phyloP scores from a whole-genome alignment of 2,329 filamentous ascomycete species.

The Triangularia verruculosa region DNA sequence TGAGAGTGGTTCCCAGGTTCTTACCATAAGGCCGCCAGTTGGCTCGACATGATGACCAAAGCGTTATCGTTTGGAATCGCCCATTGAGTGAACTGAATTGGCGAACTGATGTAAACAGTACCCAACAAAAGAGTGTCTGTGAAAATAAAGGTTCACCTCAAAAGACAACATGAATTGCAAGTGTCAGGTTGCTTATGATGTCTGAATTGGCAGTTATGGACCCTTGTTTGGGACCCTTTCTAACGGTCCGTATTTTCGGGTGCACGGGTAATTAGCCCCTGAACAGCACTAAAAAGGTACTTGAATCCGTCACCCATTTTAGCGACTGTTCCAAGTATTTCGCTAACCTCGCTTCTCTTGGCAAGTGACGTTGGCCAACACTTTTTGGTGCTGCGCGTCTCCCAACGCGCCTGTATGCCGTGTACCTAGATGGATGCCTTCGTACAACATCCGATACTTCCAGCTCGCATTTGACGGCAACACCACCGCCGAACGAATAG shows the following conservation, averaged over 20 bases:
- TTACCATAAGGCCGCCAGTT: slow-evolving; percentile 39
- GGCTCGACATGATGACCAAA: slow-evolving; percentile 20
- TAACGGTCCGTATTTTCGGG: slow-evolving; percentile 3
- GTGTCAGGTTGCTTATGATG: neutral
- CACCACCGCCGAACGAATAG: neutral
- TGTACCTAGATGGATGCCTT: neutral
- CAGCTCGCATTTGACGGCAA: neutral
- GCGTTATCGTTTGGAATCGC: neutral
- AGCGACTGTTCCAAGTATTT: neutral
- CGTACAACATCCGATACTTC: neutral
- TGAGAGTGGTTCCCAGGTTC: slow-evolving; percentile 27
- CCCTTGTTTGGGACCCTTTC: neutral
- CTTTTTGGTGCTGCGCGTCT: slow-evolving; percentile 1
- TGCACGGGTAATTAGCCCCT: slow-evolving; percentile 6
- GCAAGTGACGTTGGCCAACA: slow-evolving; percentile 5
- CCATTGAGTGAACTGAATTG: neutral
- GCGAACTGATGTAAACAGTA: neutral
- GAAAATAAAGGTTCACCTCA: neutral
- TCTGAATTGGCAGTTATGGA: neutral
- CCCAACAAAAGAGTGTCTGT: neutral
- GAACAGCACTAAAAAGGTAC: slow-evolving; percentile 1
- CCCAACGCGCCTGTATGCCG: too few species aligned
- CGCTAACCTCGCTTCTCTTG: neutral
- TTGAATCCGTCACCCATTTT: neutral
- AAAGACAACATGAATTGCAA: neutral